A percentile compares a stretch with the other conserved stretches of the same genome.
Conservation (phyloP, 1,284 basidiomycete species). For the Ceratobasidium sp. region DNA sequence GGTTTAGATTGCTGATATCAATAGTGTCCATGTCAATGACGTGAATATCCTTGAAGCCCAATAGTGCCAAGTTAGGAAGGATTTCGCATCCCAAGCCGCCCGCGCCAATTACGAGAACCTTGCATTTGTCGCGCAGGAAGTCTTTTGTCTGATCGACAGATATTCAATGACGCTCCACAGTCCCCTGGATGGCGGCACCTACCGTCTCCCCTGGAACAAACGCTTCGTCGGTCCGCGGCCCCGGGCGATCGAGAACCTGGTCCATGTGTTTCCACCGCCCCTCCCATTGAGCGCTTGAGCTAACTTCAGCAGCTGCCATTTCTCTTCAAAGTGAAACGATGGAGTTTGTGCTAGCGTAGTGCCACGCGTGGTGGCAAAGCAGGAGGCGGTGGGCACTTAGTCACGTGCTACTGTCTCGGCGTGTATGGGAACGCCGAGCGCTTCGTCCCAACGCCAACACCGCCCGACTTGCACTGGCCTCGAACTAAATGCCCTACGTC, state of each 20-base stretch:
- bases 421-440: no score
- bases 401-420: no score
- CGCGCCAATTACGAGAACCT: constrained; percentile 96
- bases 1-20: constrained; percentile 98
- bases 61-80: constrained; percentile 89
- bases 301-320: not conserved
- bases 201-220: constrained; percentile 81
- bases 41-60: constrained; percentile 97
- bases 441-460: no score
- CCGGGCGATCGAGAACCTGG: constrained; percentile 81
- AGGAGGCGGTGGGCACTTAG: not conserved
- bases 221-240: constrained; percentile 77
- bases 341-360: not conserved
- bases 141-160: constrained; percentile 76
- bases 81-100: constrained; percentile 97
- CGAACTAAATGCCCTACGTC: no score
- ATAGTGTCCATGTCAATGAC: constrained; percentile 99
- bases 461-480: no score
- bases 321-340: not conserved
- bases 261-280: constrained; percentile 81
- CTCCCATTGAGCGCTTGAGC: constrained; percentile 63
- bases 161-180: constrained; percentile 40
- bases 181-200: constrained; percentile 47
- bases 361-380: not conserved
- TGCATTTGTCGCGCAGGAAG: constrained; percentile 85